Evolutionary conservation across 108 stramenopile species (phyloP), one percentile per base, ranked within the genome.

Genomic region (Mayamaea pseudoterrestris): DNA sequence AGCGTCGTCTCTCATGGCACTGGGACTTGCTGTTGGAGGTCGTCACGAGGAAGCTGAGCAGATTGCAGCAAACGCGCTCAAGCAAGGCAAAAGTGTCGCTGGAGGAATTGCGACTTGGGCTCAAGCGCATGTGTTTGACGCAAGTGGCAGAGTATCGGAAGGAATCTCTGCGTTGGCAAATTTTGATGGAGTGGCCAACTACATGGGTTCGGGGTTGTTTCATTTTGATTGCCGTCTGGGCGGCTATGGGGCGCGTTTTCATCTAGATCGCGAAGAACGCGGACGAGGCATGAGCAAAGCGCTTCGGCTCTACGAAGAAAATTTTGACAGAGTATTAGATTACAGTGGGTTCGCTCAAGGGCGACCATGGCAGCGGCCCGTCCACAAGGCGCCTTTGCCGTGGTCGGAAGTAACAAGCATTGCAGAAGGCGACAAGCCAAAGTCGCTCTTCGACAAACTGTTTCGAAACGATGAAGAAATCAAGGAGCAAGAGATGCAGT

Each of bases 141-240:
- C 73, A 0, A 78, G 79, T 34, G 88, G 88, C 5, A 44, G 88
- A 35, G 67, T 74, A 1, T 65, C 83, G 20, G 88, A 90, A 68
- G 83, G 80, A 35, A 69, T 82, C 7, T 84, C 83, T 7, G 75
- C 65, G 12, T 70, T 80, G 30, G 58, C 74, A 14, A 78, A 78
- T 21, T 68, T 39, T 20, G 86, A 88, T 58, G 87, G 82, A 1
- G 58, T 60, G 1, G 55, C 61, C 20, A 45, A 69, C 23, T 84
- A 77, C 53, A 78, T 82, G 53, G 44, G 47, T 1, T 70, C 73
- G 44, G 87, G 87, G 14, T 71, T 66, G 30, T 57, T 84, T 22
- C 61, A 70, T 37, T 84, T 83, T 53, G 72, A 84, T 50, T 58
- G 55, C n/a, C 62, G 71, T 34, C 66, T 89, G 50, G 52, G 53